Evolutionary conservation across 371 early-diverging fungal species (phyloP).

Genomic region (Paraphysoderma sedebokerense): DNA sequence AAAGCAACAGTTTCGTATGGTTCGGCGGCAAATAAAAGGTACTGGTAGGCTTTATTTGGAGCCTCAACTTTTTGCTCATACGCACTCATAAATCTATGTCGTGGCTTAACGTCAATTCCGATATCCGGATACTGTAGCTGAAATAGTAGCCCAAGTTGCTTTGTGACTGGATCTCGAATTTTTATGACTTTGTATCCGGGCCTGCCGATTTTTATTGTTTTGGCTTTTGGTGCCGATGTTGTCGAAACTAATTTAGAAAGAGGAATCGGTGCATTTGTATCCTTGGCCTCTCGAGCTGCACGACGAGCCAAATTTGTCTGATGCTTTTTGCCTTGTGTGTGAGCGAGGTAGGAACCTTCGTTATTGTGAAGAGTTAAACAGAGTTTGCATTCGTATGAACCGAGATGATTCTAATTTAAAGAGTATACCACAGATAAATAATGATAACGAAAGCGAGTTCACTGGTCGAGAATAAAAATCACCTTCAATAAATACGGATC

Average conservation of each 20-base stretch:
- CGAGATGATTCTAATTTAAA: conserved; percentile 82
- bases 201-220: conserved; percentile 87
- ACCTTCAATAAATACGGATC: conserved; percentile 92
- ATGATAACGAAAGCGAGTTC: not conserved
- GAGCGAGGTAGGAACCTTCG: conserved; percentile 92
- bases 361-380: conserved; percentile 87
- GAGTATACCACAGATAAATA: not conserved
- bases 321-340: conserved; percentile 98
- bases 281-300: conserved; percentile 77
- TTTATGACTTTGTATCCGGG: conserved; percentile 95
- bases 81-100: conserved; percentile 94
- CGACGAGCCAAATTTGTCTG: conserved; percentile 87
- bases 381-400: conserved; percentile 94
- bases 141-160: conserved; percentile 80
- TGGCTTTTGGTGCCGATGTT: conserved; percentile 32
- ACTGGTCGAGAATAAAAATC: not conserved
- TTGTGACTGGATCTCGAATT: conserved; percentile 69
- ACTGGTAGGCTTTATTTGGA: conserved; percentile 79
- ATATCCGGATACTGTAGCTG: conserved; percentile 89
- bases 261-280: conserved; percentile 17
- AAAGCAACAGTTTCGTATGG: conserved; percentile 93
- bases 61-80: conserved; percentile 87
- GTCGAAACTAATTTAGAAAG: conserved; percentile 9
- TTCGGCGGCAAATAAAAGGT: conserved; percentile 86
- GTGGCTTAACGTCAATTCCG: conserved; percentile 50